Conservation (phyloP, 352 stramenopile genomes). For the Proteromonas lacertae region DNA sequence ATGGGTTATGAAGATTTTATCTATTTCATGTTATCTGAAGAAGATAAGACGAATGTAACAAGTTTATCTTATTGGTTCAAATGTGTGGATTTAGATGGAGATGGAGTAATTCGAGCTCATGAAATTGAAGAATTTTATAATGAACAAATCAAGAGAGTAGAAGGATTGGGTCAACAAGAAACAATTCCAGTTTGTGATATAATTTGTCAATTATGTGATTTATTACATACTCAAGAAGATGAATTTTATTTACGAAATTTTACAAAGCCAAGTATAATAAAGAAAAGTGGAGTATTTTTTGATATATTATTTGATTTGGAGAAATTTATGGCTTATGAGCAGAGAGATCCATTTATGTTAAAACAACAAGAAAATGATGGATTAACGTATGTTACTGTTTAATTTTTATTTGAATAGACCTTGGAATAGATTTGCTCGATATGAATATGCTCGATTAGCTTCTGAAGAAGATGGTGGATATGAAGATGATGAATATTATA, state of each 20-base stretch:
- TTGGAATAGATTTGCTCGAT: conserved; percentile 82
- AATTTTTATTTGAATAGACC: conserved; percentile 53
- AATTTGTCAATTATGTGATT: conserved; percentile 85
- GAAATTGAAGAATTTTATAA: conserved; percentile 73
- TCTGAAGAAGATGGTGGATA: conserved; percentile 65
- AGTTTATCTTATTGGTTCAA: conserved; percentile 90
- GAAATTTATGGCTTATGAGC: conserved; percentile 96
- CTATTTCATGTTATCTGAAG: conserved; percentile 93
- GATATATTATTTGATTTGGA: conserved; percentile 96
- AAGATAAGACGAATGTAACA: conserved; percentile 84
- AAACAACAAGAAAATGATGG: conserved; percentile 50
- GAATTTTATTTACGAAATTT: conserved; percentile 1
- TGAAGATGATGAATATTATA: too few relatives aligned
- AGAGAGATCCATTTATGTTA: conserved; percentile 79
- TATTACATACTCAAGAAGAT: conserved; percentile 20
- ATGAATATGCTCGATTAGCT: conserved; percentile 75
- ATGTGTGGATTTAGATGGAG: conserved; percentile 82
- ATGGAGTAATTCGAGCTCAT: conserved; percentile 70
- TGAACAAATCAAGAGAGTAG: conserved; percentile 18
- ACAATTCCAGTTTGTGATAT: conserved; percentile 90
- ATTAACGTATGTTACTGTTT: too few relatives aligned
- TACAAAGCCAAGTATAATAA: conserved; percentile 6
- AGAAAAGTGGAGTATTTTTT: conserved; percentile 75
- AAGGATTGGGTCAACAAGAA: conserved; percentile 26
- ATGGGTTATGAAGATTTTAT: conserved; percentile 54